Evolutionary conservation across 495 filamentous ascomycete genomes (phyloP).

Genomic region (Gamarada debralockiae): DNA sequence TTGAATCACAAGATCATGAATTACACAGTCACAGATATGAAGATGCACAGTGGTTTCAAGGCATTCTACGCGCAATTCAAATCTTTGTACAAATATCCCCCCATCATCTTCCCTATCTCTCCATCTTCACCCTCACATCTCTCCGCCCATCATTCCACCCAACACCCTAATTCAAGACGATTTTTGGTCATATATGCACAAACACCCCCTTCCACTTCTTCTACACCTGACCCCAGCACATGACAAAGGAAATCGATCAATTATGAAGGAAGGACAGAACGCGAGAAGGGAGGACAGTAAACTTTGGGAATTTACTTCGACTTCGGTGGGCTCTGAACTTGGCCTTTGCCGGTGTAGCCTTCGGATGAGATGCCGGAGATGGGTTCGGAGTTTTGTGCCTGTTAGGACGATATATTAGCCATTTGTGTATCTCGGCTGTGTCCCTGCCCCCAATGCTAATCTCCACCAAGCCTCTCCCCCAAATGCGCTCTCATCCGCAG

Average conservation of each 20-base stretch:
- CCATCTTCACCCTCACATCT: not conserved
- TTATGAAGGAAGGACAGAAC: not conserved
- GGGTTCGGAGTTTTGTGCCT: conserved; percentile 85
- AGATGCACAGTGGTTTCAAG: not conserved
- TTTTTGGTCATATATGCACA: too few relatives aligned
- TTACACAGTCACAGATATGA: not conserved
- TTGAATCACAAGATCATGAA: too few relatives aligned
- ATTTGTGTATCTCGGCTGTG: not conserved
- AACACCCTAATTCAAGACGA: not conserved
- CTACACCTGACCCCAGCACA: not conserved
- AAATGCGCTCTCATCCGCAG: not conserved
- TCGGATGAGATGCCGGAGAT: conserved; percentile 81
- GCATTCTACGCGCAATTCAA: not conserved
- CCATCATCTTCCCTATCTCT: not conserved
- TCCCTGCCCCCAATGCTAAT: not conserved
- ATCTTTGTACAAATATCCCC: conserved; percentile 8
- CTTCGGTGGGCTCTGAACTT: conserved; percentile 64
- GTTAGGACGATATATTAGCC: conserved; percentile 17
- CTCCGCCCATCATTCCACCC: not conserved
- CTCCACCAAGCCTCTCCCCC: not conserved
- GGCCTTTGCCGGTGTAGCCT: conserved; percentile 75
- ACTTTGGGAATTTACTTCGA: conserved; percentile 12
- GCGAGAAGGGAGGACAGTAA: not conserved
- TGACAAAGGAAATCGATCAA: conserved; percentile 9
- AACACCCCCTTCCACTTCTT: not conserved